Conservation (phyloP, 352 stramenopile genomes). For the Phytophthora chlamydospora region DNA sequence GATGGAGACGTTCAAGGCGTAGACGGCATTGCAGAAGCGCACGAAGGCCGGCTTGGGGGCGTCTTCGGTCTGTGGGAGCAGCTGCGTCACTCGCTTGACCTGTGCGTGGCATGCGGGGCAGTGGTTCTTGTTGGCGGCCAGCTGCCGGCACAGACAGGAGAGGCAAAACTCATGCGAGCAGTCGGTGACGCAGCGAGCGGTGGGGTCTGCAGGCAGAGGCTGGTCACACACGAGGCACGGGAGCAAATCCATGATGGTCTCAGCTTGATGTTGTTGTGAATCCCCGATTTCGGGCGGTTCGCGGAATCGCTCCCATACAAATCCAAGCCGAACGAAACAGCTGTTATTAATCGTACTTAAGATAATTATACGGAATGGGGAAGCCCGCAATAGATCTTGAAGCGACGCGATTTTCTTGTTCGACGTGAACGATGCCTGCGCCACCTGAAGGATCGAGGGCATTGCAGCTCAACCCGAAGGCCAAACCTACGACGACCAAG, state of each 20-base stretch:
- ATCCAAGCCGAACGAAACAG: no score
- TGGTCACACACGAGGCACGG: conserved; percentile 66
- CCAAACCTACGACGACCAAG: conserved; percentile 71
- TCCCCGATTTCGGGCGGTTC: no score
- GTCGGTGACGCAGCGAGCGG: conserved; percentile 69
- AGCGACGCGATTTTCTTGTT: conserved; percentile 17
- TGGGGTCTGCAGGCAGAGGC: conserved; percentile 38
- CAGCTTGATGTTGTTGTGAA: background rate
- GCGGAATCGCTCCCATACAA: no score
- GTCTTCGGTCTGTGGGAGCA: conserved; percentile 26
- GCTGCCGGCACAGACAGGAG: conserved; percentile 59
- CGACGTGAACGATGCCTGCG: conserved; percentile 43
- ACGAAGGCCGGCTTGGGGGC: conserved; percentile 52
- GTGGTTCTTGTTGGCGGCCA: conserved; percentile 64
- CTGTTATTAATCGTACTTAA: no score
- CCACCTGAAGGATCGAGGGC: conserved; percentile 46
- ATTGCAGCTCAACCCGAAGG: conserved; percentile 62
- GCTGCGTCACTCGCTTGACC: conserved; percentile 68
- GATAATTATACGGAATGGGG: no score
- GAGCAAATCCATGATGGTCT: conserved; percentile 24
- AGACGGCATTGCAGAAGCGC: conserved; percentile 84
- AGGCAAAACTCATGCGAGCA: conserved; percentile 87
- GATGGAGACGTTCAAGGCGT: conserved; percentile 81
- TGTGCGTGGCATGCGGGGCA: conserved; percentile 65
- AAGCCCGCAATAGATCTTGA: conserved; percentile 31